A percentile compares a stretch with the other conserved stretches of the same genome.
Evolutionary conservation across 768 basidiomycete species (phyloP).

Genomic region (Mycena alexandri): DNA sequence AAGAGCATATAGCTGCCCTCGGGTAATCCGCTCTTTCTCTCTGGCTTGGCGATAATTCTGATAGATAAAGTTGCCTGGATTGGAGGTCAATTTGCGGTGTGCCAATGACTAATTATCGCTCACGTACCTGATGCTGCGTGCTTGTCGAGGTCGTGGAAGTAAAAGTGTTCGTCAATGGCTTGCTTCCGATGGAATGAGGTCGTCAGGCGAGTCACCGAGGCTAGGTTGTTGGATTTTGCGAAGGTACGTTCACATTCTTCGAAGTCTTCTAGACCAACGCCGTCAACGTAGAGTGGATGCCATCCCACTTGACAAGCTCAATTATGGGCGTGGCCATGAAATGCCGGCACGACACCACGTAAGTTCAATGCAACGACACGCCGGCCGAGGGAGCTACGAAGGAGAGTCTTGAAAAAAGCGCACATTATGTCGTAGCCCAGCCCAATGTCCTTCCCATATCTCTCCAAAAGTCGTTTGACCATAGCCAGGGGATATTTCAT

Average conservation of each 20-base stretch:
- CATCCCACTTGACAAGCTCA: too few species aligned
- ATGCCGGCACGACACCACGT: not conserved
- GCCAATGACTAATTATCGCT: too few species aligned
- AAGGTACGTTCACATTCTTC: not conserved
- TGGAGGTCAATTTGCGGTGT: not conserved
- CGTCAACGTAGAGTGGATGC: too few species aligned
- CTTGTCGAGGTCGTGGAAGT: not conserved
- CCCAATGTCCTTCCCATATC: not conserved
- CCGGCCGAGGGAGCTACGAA: constrained; percentile 1
- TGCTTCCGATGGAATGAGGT: not conserved
- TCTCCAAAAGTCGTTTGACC: not conserved
- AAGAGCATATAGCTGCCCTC: not conserved
- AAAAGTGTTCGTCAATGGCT: not conserved
- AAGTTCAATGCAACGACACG: not conserved
- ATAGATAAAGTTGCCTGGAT: not conserved
- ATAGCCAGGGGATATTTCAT: constrained; percentile 11
- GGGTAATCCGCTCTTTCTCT: not conserved
- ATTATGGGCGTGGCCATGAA: too few species aligned
- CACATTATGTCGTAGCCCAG: not conserved
- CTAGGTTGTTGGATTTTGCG: not conserved
- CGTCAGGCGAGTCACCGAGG: not conserved
- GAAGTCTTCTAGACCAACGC: too few species aligned
- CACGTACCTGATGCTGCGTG: not conserved
- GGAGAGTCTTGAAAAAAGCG: constrained; percentile 5
- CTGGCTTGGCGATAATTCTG: not conserved